Evolutionary conservation across 2,329 filamentous ascomycete genomes (phyloP).

Genomic region (Emmonsiellopsis sp.): DNA sequence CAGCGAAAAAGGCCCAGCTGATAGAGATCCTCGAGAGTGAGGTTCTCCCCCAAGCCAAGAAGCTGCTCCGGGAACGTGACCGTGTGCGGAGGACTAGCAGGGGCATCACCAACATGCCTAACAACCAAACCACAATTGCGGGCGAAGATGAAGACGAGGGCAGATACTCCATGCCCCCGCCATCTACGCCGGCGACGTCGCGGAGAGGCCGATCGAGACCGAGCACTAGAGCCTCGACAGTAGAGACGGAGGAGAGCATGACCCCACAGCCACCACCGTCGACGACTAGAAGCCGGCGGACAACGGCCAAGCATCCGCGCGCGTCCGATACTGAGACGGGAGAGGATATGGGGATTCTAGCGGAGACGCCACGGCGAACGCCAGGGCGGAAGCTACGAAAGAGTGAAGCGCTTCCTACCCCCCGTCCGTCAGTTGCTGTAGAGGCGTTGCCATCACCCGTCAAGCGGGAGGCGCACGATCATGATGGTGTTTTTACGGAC

Average conservation of each 20-base stretch:
- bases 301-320: conserved; percentile 42
- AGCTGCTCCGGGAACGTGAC: conserved; percentile 64
- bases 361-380: conserved; percentile 29
- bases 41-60: conserved; percentile 67
- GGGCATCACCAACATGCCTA: conserved; percentile 64
- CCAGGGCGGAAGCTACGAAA: conserved; percentile 46
- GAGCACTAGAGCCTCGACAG: conserved; percentile 38
- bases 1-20: conserved; percentile 84
- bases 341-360: conserved; percentile 32
- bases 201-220: conserved; percentile 43
- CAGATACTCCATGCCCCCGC: conserved; percentile 45
- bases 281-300: conserved; percentile 45
- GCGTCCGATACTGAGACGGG: conserved; percentile 44
- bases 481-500: conserved; percentile 63
- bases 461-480: conserved; percentile 40
- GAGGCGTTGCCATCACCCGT: conserved; percentile 29
- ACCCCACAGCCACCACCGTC: conserved; percentile 22
- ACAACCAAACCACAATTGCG: conserved; percentile 47
- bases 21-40: conserved; percentile 74
- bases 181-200: conserved; percentile 39
- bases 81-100: conserved; percentile 76
- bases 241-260: conserved; percentile 25
- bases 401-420: conserved; percentile 32
- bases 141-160: conserved; percentile 55
- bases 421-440: conserved; percentile 13